Evolutionary conservation across 805 yeast genomes (phyloP).

Genomic region (Schwanniomyces occidentalis): DNA sequence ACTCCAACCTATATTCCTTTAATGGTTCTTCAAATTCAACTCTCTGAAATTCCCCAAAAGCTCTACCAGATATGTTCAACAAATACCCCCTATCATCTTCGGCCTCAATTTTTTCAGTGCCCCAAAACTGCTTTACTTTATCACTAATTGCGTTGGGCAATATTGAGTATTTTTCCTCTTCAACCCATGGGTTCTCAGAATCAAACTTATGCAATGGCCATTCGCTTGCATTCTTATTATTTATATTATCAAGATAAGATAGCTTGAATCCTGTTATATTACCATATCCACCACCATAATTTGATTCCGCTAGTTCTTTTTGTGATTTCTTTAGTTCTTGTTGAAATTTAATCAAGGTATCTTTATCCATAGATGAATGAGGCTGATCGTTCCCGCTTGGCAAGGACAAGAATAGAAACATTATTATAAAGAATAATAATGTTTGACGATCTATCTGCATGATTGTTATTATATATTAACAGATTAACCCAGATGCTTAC

Average conservation of each 20-base stretch:
- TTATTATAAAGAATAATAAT: conserved; percentile 32
- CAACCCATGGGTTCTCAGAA: conserved; percentile 44
- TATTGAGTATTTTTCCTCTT: conserved; percentile 53
- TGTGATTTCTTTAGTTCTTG: conserved; percentile 18
- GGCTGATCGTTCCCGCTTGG: conserved; percentile 32
- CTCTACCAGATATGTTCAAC: conserved; percentile 36
- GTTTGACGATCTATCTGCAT: conserved; percentile 32
- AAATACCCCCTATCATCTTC: conserved; percentile 24
- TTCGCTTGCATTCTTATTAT: conserved; percentile 45
- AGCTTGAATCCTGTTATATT: conserved; percentile 72
- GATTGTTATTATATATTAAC: no score
- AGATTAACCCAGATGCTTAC: no score
- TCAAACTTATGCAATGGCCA: conserved; percentile 57
- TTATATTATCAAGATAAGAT: conserved; percentile 59
- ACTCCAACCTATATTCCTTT: conserved; percentile 6
- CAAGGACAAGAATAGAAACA: conserved; percentile 34
- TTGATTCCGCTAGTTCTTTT: conserved; percentile 34
- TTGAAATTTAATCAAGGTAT: conserved; percentile 25
- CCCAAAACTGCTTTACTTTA: conserved; percentile 58
- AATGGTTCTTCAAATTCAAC: conserved; percentile 11
- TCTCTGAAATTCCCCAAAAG: conserved; percentile 31
- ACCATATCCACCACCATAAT: conserved; percentile 57
- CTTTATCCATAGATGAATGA: conserved; percentile 23
- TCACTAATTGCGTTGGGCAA: conserved; percentile 59
- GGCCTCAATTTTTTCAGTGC: conserved; percentile 12